phyloP scores from a whole-genome alignment of 768 basidiomycete species.

The Sutorius australiensis region DNA sequence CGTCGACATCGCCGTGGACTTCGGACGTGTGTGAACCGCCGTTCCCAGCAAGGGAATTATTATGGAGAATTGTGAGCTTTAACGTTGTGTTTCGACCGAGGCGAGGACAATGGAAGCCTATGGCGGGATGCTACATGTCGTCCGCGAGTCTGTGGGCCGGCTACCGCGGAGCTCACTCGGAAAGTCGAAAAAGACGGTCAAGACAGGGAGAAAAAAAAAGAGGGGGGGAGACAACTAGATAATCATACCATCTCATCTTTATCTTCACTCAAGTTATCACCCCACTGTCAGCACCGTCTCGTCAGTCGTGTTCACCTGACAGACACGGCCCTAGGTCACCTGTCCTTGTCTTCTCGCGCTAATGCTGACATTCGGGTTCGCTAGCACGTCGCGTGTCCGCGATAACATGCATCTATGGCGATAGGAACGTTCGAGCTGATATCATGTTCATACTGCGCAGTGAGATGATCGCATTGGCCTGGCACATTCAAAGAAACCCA shows the following conservation, averaged over 20 bases:
- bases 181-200: background rate
- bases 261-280: slow-evolving; percentile 14
- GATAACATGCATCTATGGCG: background rate
- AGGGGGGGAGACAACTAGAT: background rate
- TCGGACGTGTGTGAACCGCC: background rate
- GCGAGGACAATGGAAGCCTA: background rate
- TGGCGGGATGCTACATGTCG: background rate
- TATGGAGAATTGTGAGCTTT: background rate
- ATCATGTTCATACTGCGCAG: background rate
- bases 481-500: background rate
- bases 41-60: background rate
- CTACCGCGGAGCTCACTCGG: too few species aligned
- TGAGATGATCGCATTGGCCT: background rate
- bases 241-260: slow-evolving; percentile 4
- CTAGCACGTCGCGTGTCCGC: background rate
- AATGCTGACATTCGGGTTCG: background rate
- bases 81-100: background rate
- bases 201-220: background rate
- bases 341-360: slow-evolving; percentile 6
- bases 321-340: slow-evolving; percentile 9
- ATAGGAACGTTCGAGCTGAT: background rate
- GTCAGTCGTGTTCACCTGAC: slow-evolving; percentile 20
- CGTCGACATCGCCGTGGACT: background rate
- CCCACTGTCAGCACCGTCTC: background rate
- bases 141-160: too few species aligned